Evolutionary conservation across 345 rosid genomes (phyloP).

Genomic region (Bruguiera sexangula): DNA sequence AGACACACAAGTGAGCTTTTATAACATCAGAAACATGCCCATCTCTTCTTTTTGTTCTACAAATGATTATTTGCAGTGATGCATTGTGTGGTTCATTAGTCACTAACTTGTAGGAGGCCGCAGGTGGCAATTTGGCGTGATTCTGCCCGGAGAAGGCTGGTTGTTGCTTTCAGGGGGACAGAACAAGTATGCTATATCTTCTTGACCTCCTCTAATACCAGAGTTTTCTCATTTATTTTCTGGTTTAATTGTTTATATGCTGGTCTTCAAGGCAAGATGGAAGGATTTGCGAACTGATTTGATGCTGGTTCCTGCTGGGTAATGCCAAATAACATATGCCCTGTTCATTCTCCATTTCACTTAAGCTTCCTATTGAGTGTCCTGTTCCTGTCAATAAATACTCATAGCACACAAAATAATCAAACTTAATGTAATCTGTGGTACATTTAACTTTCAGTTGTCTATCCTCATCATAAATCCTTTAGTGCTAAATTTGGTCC

Average conservation of each 20-base stretch:
- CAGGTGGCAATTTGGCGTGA: conserved; percentile 99
- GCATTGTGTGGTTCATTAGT: conserved; percentile 6
- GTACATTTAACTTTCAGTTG: not conserved
- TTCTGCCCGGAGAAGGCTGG: conserved; percentile 64
- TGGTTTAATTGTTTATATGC: conserved; percentile 15
- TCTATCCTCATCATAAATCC: not conserved
- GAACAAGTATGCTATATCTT: conserved; percentile 65
- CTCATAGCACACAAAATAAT: too few species aligned
- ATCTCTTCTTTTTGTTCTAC: not conserved
- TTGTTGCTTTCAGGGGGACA: conserved; percentile 94
- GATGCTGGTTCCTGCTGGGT: conserved; percentile 91
- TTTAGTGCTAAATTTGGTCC: conserved; percentile 4
- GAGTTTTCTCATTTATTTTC: conserved; percentile 13
- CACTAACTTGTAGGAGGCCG: conserved; percentile 26
- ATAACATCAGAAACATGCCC: not conserved
- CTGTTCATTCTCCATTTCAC: conserved; percentile 1
- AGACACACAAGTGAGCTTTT: conserved; percentile 74
- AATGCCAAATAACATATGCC: conserved; percentile 26
- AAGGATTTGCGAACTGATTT: conserved; percentile 91
- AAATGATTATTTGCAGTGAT: conserved; percentile 8
- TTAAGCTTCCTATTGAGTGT: not conserved
- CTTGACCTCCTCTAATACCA: conserved; percentile 9
- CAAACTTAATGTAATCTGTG: not conserved
- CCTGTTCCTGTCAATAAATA: too few species aligned
- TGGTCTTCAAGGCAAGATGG: conserved; percentile 66